These are phyloP conservation scores for Coniochaeta hoffmannii DNA, from an alignment of 2,329 filamentous ascomycete species.

Conservation along the genomic window DNA sequence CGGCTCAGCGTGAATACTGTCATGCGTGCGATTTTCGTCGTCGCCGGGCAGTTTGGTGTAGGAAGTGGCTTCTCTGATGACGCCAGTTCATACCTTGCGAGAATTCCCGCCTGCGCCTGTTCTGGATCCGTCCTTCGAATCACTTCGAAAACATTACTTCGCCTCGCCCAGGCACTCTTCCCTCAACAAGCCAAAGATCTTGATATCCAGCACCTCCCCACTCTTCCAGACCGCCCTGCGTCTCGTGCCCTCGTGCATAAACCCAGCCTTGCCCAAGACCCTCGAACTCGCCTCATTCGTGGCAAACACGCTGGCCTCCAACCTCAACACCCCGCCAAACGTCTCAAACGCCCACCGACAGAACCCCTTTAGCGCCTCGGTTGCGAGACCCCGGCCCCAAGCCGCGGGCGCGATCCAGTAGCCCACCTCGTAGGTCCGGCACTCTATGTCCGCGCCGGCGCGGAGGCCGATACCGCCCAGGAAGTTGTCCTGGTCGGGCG, in stretches of 20 bases:
- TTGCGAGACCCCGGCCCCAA: conserved; percentile 40
- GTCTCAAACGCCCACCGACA: conserved; percentile 35
- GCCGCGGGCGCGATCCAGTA: conserved; percentile 36
- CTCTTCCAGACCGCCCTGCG: conserved; percentile 34
- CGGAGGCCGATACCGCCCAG: conserved; percentile 35
- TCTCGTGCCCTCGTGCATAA: conserved; percentile 33
- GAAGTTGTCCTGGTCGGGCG: conserved; percentile 20
- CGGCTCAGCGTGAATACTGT: no score
- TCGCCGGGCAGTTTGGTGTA: no score
- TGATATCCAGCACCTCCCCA: conserved; percentile 28
- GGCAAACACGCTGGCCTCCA: conserved; percentile 31
- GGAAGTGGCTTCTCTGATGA: no score
- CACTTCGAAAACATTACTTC: neutral
- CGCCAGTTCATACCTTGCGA: no score
- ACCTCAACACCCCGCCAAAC: conserved; percentile 29
- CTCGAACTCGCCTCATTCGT: conserved; percentile 32
- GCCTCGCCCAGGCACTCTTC: conserved; percentile 8
- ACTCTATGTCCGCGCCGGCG: conserved; percentile 27
- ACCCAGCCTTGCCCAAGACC: conserved; percentile 37
- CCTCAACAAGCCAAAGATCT: conserved; percentile 27
- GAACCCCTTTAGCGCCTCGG: conserved; percentile 30
- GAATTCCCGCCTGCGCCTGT: no score
- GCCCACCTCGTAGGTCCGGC: conserved; percentile 37
- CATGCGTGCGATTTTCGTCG: no score
- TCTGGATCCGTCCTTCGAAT: no score